phyloP scores from a whole-genome alignment of 768 basidiomycete genomes.

The Rhizopogon rudus region DNA sequence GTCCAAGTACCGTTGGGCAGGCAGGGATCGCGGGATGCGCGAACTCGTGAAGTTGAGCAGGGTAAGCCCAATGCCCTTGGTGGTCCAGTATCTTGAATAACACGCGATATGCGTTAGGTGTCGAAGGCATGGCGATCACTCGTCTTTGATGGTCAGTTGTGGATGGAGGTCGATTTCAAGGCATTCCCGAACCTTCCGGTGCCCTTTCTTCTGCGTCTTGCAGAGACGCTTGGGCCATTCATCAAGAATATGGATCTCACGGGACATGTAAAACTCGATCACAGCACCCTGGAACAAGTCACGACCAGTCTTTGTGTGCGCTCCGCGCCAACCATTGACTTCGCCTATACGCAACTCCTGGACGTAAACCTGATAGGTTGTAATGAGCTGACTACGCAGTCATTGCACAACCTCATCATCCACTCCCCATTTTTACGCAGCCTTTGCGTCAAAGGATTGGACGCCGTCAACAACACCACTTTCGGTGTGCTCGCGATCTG shows the following conservation, averaged over 20 bases:
- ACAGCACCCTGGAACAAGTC: slow-evolving; percentile 47
- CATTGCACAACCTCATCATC: slow-evolving; percentile 66
- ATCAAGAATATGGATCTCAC: slow-evolving; percentile 55
- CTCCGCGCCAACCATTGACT: slow-evolving; percentile 20
- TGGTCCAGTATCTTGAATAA: slow-evolving; percentile 1
- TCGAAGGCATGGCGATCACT: slow-evolving; percentile 73
- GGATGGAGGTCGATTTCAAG: slow-evolving; percentile 60
- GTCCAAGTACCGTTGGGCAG: slow-evolving; percentile 67
- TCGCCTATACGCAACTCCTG: slow-evolving; percentile 62
- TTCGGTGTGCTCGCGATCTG: slow-evolving; percentile 64
- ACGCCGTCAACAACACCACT: slow-evolving; percentile 67
- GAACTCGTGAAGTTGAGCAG: slow-evolving; percentile 77
- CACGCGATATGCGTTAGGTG: slow-evolving; percentile 43
- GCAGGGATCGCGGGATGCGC: slow-evolving; percentile 64
- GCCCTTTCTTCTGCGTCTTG: slow-evolving; percentile 47
- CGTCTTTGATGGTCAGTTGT: slow-evolving; percentile 84
- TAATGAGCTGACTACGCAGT: slow-evolving; percentile 52
- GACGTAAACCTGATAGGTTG: slow-evolving; percentile 72
- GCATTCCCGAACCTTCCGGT: slow-evolving; percentile 56
- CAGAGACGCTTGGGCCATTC: slow-evolving; percentile 58
- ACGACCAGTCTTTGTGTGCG: slow-evolving; percentile 49
- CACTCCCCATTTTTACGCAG: slow-evolving; percentile 55
- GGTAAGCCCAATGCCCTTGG: slow-evolving; percentile 41
- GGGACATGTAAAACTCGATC: slow-evolving; percentile 51
- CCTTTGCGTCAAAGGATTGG: slow-evolving; percentile 64